These are phyloP conservation scores for Papilionanthe hybrid DNA, from an alignment of 116 monocot species.

Conservation along the genomic window DNA sequence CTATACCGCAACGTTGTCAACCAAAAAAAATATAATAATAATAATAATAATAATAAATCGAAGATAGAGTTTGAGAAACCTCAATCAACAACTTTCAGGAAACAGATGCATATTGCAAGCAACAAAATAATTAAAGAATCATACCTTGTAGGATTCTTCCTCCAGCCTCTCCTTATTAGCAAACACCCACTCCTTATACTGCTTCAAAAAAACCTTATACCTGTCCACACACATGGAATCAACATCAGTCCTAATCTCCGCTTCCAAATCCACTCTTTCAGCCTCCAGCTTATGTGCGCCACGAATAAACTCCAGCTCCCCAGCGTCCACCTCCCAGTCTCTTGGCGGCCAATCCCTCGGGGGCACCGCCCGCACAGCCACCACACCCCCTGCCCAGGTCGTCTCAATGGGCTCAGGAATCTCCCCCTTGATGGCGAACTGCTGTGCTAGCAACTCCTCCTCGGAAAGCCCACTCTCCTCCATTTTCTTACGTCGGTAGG, in stretches of 20 bases:
- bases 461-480: slow-evolving; percentile 70
- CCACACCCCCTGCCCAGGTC: slow-evolving; percentile 59
- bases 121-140: background rate
- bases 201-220: slow-evolving; percentile 88
- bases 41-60: too few species aligned
- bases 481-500: slow-evolving; percentile 70
- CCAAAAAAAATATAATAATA: too few species aligned
- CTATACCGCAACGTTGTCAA: too few species aligned
- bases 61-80: background rate
- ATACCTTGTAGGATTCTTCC: slow-evolving; percentile 84
- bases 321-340: slow-evolving; percentile 79
- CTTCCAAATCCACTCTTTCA: slow-evolving; percentile 48
- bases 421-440: slow-evolving; percentile 68
- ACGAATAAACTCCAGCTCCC: slow-evolving; percentile 75
- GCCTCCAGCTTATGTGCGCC: slow-evolving; percentile 60
- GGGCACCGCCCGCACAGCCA: slow-evolving; percentile 59
- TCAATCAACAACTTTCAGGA: background rate
- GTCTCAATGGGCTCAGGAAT: slow-evolving; percentile 65
- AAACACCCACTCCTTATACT: slow-evolving; percentile 86
- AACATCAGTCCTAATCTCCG: slow-evolving; percentile 30
- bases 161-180: slow-evolving; percentile 71
- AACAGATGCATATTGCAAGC: background rate
- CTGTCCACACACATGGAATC: slow-evolving; percentile 50
- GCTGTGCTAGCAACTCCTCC: slow-evolving; percentile 47
- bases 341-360: slow-evolving; percentile 94